phyloP scores from a whole-genome alignment of 2,329 filamentous ascomycete genomes.

The Xylaria sp. region DNA sequence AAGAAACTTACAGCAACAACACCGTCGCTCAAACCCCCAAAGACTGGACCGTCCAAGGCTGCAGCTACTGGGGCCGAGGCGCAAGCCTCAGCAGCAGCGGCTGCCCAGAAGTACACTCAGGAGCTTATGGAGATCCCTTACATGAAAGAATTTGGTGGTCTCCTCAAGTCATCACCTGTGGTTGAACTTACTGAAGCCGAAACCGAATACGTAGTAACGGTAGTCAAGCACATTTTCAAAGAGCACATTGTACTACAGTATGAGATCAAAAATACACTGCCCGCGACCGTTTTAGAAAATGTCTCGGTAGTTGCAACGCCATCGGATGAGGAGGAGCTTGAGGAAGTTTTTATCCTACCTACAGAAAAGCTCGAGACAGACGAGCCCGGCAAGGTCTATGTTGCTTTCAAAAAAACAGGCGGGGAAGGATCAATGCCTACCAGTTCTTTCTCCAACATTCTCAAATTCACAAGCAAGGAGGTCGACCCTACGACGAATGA shows the following conservation, averaged over 20 bases:
- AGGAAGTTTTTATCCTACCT: constrained; percentile 94
- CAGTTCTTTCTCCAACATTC: constrained; percentile 84
- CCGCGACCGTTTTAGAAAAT: constrained; percentile 87
- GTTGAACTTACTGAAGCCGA: constrained; percentile 95
- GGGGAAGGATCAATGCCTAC: constrained; percentile 79
- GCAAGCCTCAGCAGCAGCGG: constrained; percentile 75
- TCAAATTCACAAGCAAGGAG: constrained; percentile 98
- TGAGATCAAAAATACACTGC: constrained; percentile 96
- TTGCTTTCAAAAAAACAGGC: constrained; percentile 84
- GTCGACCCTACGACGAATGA: constrained; percentile 94
- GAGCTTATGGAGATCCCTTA: constrained; percentile 89
- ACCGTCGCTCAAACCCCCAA: constrained; percentile 92
- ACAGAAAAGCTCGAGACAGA: constrained; percentile 82
- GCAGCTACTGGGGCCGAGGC: constrained; percentile 73
- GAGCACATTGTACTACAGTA: constrained; percentile 95
- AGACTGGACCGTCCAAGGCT: constrained; percentile 76
- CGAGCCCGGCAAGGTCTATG: constrained; percentile 91
- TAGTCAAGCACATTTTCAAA: constrained; percentile 98
- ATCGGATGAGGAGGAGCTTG: constrained; percentile 78
- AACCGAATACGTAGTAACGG: constrained; percentile 93
- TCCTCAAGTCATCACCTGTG: constrained; percentile 87
- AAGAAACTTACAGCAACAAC: constrained; percentile 96
- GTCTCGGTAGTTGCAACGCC: constrained; percentile 84
- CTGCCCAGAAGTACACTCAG: constrained; percentile 86
- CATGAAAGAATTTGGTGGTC: constrained; percentile 83